Base-by-base conservation (phyloP, 805 yeast genomes). In the Myxozyma vanderwaltii region DNA sequence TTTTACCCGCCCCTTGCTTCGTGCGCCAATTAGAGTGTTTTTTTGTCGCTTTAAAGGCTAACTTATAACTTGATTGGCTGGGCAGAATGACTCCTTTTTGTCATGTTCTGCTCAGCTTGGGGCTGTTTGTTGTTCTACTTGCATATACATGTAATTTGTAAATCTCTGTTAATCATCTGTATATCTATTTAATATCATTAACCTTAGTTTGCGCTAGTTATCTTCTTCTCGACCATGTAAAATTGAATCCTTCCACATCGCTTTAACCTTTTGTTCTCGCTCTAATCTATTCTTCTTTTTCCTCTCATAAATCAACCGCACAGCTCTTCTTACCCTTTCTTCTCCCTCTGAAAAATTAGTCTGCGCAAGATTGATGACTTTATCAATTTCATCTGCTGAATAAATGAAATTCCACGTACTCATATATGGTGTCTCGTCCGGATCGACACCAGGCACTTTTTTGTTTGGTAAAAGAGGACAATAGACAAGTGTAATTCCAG, bases 361-460 rank as follows among this genome's bases (percentile, higher is more conserved):
- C 40, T 47, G 49, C 12, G 69, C 66, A n/a, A 66, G 54, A 13
- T 33, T 17, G 40, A 61, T 49, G 2, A 66, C 66, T 4, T 41
- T 51, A 19, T 66, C 68, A 17, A 66, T 57, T 6, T 66, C 58
- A 4, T 63, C 67, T 2, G 68, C 63, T 4, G 68, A 58, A 43
- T 66, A 66, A 27, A 61, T 47, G 24, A 66, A 66, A 43, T 66
- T 66, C 69, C 69, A 66, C 24, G 69, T 66, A 46, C 66, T 63
- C 69, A 66, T 53, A 43, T 47, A 66, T 19, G 64, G 60, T 8
- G 56, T 26, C n/a, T 51, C 27, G 35, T 57, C 66, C 5, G 69
- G 69, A 44, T 66, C 68, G 23, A 62, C 57, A 12, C 65, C 69
- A 7, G 65, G 59, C 6, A 65, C 62, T 13, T 52, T 35, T 40